Evolutionary conservation across 2,329 filamentous ascomycete species (phyloP).

Genomic region (Aspergillus quadrilineatus): DNA sequence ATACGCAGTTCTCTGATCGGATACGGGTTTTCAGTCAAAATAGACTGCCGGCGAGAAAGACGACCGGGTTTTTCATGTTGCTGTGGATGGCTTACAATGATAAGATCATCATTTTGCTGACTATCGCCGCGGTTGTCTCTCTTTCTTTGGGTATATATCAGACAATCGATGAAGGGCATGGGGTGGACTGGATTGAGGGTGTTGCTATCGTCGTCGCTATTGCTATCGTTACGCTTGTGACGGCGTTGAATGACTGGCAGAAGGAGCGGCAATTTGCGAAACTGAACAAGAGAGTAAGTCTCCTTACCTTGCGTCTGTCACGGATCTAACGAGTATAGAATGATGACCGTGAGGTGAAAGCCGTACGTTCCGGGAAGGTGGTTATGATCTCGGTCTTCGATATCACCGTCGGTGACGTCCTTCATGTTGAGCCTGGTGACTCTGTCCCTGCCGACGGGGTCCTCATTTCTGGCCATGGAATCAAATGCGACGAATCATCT

Average conservation of each 20-base stretch:
- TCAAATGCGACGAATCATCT: constrained; percentile 72
- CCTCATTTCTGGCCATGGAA: constrained; percentile 63
- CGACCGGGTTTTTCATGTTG: constrained; percentile 59
- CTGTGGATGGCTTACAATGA: constrained; percentile 73
- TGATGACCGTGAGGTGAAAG: constrained; percentile 64
- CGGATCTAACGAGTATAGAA: constrained; percentile 48
- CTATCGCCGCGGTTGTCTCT: constrained; percentile 66
- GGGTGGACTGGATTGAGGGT: constrained; percentile 66
- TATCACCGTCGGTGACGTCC: constrained; percentile 67
- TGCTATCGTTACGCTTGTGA: constrained; percentile 62
- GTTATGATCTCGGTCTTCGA: constrained; percentile 65
- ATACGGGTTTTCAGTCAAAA: constrained; percentile 62
- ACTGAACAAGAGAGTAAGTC: constrained; percentile 53
- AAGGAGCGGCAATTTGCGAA: constrained; percentile 66
- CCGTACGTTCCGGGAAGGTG: constrained; percentile 65
- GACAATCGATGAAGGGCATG: constrained; percentile 52
- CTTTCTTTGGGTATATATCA: constrained; percentile 69
- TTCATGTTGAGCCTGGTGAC: constrained; percentile 68
- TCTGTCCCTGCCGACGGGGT: constrained; percentile 70
- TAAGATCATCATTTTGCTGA: constrained; percentile 69
- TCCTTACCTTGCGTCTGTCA: neutral
- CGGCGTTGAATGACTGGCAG: constrained; percentile 66
- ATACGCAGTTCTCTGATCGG: constrained; percentile 54
- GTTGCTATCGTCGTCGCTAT: constrained; percentile 67
- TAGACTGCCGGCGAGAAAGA: constrained; percentile 62